Evolutionary conservation across 805 yeast species (phyloP).

Genomic region (Schizosaccharomyces octosporus): DNA sequence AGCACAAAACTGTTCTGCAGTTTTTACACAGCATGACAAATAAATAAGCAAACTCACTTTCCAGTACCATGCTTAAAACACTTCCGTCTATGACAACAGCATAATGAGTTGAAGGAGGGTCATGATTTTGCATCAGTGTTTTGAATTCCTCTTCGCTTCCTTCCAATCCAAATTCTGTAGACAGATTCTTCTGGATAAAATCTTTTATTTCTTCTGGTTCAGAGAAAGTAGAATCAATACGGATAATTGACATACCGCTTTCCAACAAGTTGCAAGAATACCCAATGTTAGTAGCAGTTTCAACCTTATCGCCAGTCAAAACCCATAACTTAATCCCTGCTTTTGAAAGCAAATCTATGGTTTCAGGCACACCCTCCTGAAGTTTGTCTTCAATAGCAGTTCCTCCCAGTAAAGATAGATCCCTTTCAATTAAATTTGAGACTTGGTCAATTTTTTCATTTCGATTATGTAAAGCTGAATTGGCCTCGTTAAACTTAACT

Average conservation of each 20-base stretch:
- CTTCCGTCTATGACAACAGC: constrained; percentile 54
- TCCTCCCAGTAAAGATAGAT: constrained; percentile 38
- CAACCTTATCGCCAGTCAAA: constrained; percentile 59
- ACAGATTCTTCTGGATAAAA: constrained; percentile 23
- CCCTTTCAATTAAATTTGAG: constrained; percentile 34
- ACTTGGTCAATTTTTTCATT: constrained; percentile 30
- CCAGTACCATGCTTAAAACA: constrained; percentile 25
- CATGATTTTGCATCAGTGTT: constrained; percentile 33
- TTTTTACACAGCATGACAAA: constrained; percentile 50
- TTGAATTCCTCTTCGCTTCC: constrained; percentile 22
- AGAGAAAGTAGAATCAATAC: constrained; percentile 16
- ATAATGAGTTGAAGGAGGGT: constrained; percentile 31
- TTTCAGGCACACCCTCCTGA: constrained; percentile 55
- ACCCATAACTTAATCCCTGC: constrained; percentile 73
- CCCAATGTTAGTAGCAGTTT: constrained; percentile 66
- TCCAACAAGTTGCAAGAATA: constrained; percentile 50
- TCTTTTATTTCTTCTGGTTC: constrained; percentile 13
- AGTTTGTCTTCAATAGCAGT: constrained; percentile 64
- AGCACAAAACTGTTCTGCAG: constrained; percentile 52
- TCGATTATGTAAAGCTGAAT: constrained; percentile 29
- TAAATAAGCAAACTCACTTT: constrained; percentile 14
- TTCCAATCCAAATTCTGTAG: constrained; percentile 22
- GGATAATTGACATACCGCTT: constrained; percentile 24
- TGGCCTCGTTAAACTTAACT: constrained; percentile 32
- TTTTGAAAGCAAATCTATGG: constrained; percentile 36